phyloP scores from a whole-genome alignment of 257 asterid species.

The Linaria vulgaris region DNA sequence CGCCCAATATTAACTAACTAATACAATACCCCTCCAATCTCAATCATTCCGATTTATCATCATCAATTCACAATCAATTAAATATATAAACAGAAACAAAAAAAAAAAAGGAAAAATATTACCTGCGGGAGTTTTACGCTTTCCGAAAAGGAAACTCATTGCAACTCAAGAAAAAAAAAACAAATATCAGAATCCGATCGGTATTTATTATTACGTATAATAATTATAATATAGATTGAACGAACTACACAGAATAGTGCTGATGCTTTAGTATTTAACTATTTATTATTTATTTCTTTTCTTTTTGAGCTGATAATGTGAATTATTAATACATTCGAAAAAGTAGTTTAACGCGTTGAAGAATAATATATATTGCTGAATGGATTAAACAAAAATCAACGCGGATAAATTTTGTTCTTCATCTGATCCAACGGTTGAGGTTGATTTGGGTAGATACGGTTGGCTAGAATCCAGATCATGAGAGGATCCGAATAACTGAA shows the following conservation, averaged over 20 bases:
- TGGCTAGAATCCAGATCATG: not conserved
- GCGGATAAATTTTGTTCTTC: slow-evolving; percentile 24
- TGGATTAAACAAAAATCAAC: slow-evolving; percentile 12
- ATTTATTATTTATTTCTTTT: too few relatives aligned
- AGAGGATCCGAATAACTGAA: not conserved
- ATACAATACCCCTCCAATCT: not conserved
- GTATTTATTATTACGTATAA: too few relatives aligned
- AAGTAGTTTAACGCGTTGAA: slow-evolving; percentile 30
- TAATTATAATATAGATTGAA: not conserved
- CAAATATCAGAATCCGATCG: too few relatives aligned
- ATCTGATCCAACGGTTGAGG: slow-evolving; percentile 2
- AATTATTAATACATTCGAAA: not conserved
- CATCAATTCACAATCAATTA: slow-evolving; percentile 19
- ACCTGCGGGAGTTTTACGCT: slow-evolving; percentile 96
- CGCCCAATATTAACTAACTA: too few relatives aligned
- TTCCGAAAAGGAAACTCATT: slow-evolving; percentile 94
- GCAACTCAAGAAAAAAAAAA: slow-evolving; percentile 26
- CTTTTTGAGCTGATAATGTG: slow-evolving; percentile 6
- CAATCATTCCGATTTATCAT: slow-evolving; percentile 11
- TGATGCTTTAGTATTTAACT: too few relatives aligned
- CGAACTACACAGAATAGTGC: not conserved
- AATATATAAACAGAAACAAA: not conserved
- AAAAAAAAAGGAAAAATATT: not conserved
- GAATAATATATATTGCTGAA: slow-evolving; percentile 21
- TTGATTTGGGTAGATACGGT: not conserved